Conservation (phyloP, 345 rosid genomes). For the Theobroma cacao region DNA sequence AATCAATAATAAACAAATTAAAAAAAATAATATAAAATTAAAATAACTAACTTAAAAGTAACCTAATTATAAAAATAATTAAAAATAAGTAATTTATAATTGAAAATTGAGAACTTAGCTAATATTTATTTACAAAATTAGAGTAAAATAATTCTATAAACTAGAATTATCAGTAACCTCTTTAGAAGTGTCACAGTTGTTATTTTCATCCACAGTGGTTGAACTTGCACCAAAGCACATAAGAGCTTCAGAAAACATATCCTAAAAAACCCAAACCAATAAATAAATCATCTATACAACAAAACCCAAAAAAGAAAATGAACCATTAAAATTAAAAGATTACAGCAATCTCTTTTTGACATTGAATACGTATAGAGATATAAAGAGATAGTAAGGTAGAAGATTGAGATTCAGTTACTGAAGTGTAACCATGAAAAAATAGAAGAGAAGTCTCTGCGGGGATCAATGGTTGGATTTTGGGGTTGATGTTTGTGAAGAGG, state of each 20-base stretch:
- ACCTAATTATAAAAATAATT: no score
- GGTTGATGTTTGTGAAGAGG: slow-evolving; percentile 14
- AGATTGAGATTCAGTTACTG: slow-evolving; percentile 10
- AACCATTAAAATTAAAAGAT: slow-evolving; percentile 21
- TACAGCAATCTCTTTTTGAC: slow-evolving; percentile 50
- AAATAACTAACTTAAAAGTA: no score
- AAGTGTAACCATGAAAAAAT: slow-evolving; percentile 16
- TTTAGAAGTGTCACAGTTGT: slow-evolving; percentile 35
- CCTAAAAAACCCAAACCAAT: slow-evolving; percentile 36
- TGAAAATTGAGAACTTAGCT: no score
- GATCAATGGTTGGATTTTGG: slow-evolving; percentile 1
- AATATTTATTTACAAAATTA: no score
- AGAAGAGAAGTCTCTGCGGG: slow-evolving; percentile 14
- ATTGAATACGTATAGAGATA: slow-evolving; percentile 67
- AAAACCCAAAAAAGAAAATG: not conserved
- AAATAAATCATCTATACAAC: not conserved
- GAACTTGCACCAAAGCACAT: slow-evolving; percentile 84
- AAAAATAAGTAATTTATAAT: no score
- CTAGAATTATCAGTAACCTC: no score
- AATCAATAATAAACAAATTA: no score
- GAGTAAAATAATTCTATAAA: no score
- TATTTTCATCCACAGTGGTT: slow-evolving; percentile 49
- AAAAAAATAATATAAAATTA: no score
- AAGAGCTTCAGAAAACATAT: slow-evolving; percentile 76
- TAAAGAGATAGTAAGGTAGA: slow-evolving; percentile 34